A percentile compares a stretch with the other conserved stretches of the same genome.
phyloP scores from a whole-genome alignment of 2,329 filamentous ascomycete genomes.

The Clonostachys sp. region DNA sequence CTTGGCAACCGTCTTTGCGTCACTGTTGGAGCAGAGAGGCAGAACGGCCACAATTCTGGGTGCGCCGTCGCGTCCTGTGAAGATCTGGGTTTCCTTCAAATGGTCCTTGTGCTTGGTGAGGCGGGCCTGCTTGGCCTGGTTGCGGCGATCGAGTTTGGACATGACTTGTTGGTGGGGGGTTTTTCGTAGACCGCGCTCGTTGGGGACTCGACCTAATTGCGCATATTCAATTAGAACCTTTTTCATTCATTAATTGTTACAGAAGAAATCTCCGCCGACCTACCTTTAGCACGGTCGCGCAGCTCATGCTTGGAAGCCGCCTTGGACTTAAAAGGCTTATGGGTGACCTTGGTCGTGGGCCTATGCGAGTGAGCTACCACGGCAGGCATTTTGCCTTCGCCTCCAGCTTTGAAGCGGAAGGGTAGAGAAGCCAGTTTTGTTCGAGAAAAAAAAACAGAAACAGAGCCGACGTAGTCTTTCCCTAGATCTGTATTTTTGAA shows the following conservation, averaged over 20 bases:
- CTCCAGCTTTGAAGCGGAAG: conserved; percentile 82
- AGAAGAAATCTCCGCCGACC: not conserved
- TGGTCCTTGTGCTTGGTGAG: conserved; percentile 80
- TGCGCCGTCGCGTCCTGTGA: conserved; percentile 80
- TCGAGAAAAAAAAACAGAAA: too few species aligned
- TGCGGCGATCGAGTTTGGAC: conserved; percentile 93
- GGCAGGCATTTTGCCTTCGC: conserved; percentile 70
- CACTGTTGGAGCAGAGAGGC: conserved; percentile 71
- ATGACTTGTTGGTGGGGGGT: conserved; percentile 95
- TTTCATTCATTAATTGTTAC: conserved; percentile 1
- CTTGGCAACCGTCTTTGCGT: conserved; percentile 62
- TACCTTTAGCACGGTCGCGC: conserved; percentile 82
- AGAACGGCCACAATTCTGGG: conserved; percentile 86
- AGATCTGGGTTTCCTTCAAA: conserved; percentile 73
- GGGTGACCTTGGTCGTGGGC: conserved; percentile 80
- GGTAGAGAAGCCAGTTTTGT: conserved; percentile 65
- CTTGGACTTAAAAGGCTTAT: conserved; percentile 91
- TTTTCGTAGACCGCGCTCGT: conserved; percentile 71
- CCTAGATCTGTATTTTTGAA: too few species aligned
- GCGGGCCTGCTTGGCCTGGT: conserved; percentile 89
- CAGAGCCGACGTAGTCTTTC: too few species aligned
- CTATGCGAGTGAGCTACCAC: conserved; percentile 77
- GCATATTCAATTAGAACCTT: not conserved
- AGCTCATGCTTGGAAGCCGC: conserved; percentile 85
- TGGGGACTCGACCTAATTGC: conserved; percentile 66